These are phyloP conservation scores for Fusarium euwallaceae DNA, from an alignment of 2,329 filamentous ascomycete species.

Conservation along the genomic window DNA sequence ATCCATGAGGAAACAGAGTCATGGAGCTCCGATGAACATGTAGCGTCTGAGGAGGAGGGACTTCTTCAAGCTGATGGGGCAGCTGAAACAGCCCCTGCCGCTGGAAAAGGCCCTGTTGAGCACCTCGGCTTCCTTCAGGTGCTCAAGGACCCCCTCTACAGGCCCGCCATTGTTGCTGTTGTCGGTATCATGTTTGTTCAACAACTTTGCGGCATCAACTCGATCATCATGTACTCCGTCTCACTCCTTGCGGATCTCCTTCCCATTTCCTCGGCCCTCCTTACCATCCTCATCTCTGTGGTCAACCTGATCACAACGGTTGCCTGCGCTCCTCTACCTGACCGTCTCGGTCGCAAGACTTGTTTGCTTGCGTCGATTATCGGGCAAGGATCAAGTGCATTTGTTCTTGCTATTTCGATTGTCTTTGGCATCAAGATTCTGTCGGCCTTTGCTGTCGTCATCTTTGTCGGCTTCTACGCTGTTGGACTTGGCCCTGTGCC, in stretches of 20 bases:
- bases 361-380: conserved; percentile 86
- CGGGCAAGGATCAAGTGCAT: conserved; percentile 85
- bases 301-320: conserved; percentile 89
- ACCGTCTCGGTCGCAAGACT: conserved; percentile 87
- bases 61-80: conserved; percentile 64
- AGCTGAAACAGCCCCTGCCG: conserved; percentile 35
- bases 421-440: conserved; percentile 78
- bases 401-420: conserved; percentile 85
- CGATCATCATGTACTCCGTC: conserved; percentile 98
- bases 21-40: conserved; percentile 65
- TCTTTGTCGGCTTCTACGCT: conserved; percentile 91
- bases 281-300: conserved; percentile 89
- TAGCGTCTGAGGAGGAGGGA: conserved; percentile 75
- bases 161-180: conserved; percentile 83
- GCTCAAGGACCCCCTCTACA: conserved; percentile 74
- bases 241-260: conserved; percentile 86
- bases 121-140: conserved; percentile 75
- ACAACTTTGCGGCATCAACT: conserved; percentile 95
- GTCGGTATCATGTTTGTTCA: conserved; percentile 93
- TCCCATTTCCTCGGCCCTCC: conserved; percentile 81
- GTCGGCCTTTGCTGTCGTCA: conserved; percentile 83
- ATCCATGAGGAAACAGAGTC: conserved; percentile 79
- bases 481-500: conserved; percentile 93
- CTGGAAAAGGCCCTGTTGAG: conserved; percentile 34
- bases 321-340: conserved; percentile 84